These are phyloP conservation scores for Psidium guajava DNA, from an alignment of 345 rosid species.

Conservation along the genomic window DNA sequence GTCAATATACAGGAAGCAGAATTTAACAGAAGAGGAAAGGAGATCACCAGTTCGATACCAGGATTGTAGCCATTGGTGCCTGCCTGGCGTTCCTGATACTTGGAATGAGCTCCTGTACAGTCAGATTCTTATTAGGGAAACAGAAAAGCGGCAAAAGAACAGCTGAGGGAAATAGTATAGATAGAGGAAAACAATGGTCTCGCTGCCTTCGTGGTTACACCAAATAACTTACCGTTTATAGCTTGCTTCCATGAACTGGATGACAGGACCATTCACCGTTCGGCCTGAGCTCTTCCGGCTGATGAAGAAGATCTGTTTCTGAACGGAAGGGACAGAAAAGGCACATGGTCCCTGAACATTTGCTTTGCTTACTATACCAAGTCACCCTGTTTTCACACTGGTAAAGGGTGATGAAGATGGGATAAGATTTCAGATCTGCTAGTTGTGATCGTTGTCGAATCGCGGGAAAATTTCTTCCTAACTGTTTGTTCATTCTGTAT, in stretches of 20 bases:
- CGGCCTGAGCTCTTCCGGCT: background rate
- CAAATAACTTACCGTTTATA: background rate
- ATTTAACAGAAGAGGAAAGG: conserved; percentile 13
- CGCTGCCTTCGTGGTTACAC: background rate
- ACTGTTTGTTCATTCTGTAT: background rate
- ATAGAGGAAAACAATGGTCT: background rate
- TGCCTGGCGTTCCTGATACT: conserved; percentile 46
- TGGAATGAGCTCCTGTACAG: conserved; percentile 38
- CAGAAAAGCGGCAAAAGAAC: conserved; percentile 1
- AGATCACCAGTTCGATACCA: conserved; percentile 10
- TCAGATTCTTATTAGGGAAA: conserved; percentile 10
- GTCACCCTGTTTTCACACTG: background rate
- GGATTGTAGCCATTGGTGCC: conserved; percentile 54
- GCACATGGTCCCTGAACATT: background rate
- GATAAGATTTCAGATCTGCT: background rate
- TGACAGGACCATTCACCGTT: background rate
- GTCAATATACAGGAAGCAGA: conserved; percentile 22
- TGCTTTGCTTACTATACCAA: background rate
- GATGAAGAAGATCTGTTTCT: background rate
- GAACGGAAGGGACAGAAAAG: background rate
- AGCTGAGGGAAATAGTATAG: conserved; percentile 1
- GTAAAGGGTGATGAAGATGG: background rate
- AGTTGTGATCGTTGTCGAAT: background rate
- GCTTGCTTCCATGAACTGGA: background rate
- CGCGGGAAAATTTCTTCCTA: background rate